Percentiles rank a stretch among this genome's conserved stretches.
Conservation (phyloP, 352 stramenopile genomes). For the Globisporangium apiculatum region DNA sequence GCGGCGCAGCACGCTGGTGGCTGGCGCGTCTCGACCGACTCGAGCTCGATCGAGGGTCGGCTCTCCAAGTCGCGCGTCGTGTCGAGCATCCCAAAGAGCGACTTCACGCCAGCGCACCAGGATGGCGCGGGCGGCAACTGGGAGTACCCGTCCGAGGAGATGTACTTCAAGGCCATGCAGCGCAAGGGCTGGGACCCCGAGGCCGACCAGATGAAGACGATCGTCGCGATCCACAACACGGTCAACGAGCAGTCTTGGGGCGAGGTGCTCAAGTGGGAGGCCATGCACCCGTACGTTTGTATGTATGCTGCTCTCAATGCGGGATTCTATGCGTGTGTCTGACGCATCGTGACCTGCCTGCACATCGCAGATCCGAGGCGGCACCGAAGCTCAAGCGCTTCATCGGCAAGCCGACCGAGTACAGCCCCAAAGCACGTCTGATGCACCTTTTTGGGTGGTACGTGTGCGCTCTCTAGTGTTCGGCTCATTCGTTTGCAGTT, state of each 20-base stretch:
- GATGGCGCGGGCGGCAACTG: constrained; percentile 59
- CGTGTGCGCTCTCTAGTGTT: constrained; percentile 10
- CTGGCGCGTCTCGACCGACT: constrained; percentile 24
- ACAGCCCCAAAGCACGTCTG: constrained; percentile 91
- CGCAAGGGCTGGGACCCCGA: constrained; percentile 93
- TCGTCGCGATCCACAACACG: constrained; percentile 97
- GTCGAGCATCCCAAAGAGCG: constrained; percentile 94
- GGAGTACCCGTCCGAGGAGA: constrained; percentile 96
- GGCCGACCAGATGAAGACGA: constrained; percentile 90
- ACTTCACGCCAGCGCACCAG: constrained; percentile 70
- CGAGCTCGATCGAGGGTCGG: constrained; percentile 9
- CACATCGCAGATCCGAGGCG: constrained; percentile 17
- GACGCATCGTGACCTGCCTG: not conserved
- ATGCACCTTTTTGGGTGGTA: constrained; percentile 79
- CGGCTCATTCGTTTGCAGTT: too few species aligned
- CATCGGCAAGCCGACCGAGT: constrained; percentile 92
- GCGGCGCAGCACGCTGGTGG: constrained; percentile 35
- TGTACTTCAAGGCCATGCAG: constrained; percentile 98
- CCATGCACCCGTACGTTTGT: constrained; percentile 34
- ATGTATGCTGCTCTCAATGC: constrained; percentile 4
- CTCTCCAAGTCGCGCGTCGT: constrained; percentile 83
- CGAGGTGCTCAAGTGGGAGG: constrained; percentile 92
- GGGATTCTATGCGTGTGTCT: not conserved
- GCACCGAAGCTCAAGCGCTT: constrained; percentile 92
- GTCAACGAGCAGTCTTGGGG: constrained; percentile 96